Conservation (phyloP, 805 yeast genomes). For the Yarrowia sp. region DNA sequence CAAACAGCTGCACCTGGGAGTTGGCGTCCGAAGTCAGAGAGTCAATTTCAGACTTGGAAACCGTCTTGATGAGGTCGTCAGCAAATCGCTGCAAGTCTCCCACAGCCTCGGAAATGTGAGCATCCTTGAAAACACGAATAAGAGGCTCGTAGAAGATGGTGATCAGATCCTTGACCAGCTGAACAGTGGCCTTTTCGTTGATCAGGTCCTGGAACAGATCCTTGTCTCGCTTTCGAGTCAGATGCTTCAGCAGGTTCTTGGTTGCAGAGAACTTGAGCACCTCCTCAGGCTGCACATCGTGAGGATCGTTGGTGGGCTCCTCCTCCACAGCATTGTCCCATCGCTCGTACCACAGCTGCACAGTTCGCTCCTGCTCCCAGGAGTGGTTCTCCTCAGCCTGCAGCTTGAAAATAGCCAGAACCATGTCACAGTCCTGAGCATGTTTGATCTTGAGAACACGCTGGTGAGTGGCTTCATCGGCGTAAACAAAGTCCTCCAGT, state of each 20-base stretch:
- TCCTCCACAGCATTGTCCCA: constrained; percentile 40
- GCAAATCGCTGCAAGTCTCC: constrained; percentile 63
- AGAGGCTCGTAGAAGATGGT: constrained; percentile 72
- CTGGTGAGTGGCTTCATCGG: constrained; percentile 34
- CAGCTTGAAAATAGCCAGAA: constrained; percentile 14
- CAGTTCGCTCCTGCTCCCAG: constrained; percentile 8
- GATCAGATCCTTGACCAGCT: constrained; percentile 66
- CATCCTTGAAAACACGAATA: constrained; percentile 61
- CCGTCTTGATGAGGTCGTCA: constrained; percentile 58
- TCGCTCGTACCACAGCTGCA: constrained; percentile 36
- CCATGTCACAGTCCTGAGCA: background rate
- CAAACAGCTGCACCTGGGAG: constrained; percentile 64
- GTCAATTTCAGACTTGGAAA: constrained; percentile 51
- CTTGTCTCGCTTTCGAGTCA: constrained; percentile 71
- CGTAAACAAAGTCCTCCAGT: constrained; percentile 28
- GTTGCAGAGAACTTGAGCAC: constrained; percentile 26
- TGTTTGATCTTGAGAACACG: constrained; percentile 29
- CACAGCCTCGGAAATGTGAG: constrained; percentile 62
- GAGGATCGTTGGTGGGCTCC: constrained; percentile 28
- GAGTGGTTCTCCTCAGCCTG: constrained; percentile 14
- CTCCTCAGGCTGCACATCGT: constrained; percentile 26
- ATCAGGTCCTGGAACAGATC: constrained; percentile 69
- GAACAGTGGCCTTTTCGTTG: constrained; percentile 81
- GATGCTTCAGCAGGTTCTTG: constrained; percentile 59
- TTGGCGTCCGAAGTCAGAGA: constrained; percentile 51